These are phyloP conservation scores for Allantophomopsis lycopodina DNA, from an alignment of 2,329 filamentous ascomycete genomes.

Conservation along the genomic window DNA sequence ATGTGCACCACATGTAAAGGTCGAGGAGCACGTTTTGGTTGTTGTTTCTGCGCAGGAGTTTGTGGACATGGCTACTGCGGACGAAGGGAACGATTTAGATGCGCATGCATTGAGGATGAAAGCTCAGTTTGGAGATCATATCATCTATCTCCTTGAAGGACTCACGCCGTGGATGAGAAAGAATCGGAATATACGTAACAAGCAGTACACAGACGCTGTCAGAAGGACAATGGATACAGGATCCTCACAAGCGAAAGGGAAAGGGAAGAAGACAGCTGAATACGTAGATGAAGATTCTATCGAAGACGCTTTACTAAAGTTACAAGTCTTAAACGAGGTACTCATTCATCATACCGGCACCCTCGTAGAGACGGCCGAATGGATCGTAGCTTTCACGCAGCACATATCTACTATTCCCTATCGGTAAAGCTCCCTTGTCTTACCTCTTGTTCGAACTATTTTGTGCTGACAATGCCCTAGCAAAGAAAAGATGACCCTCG, in stretches of 20 bases:
- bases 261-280: constrained; percentile 26
- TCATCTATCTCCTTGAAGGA: constrained; percentile 64
- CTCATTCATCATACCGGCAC: constrained; percentile 56
- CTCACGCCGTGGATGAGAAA: constrained; percentile 52
- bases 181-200: constrained; percentile 52
- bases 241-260: constrained; percentile 4
- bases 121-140: constrained; percentile 32
- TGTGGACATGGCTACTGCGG: constrained; percentile 38
- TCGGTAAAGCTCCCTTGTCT: constrained; percentile 24
- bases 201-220: constrained; percentile 53
- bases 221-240: constrained; percentile 28
- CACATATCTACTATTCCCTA: constrained; percentile 69
- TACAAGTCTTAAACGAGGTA: constrained; percentile 54
- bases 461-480: constrained; percentile 3
- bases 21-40: constrained; percentile 37
- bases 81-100: constrained; percentile 36
- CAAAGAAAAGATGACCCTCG: constrained; percentile 28
- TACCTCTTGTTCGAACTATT: not conserved
- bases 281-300: constrained; percentile 54
- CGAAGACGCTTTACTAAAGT: constrained; percentile 55
- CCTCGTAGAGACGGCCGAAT: constrained; percentile 52
- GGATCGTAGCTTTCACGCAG: constrained; percentile 63
- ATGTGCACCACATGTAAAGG: constrained; percentile 22
- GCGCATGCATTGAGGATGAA: constrained; percentile 43
- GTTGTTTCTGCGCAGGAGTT: constrained; percentile 52